phyloP scores from a whole-genome alignment of 2,329 filamentous ascomycete species.

The Geosmithia flava region DNA sequence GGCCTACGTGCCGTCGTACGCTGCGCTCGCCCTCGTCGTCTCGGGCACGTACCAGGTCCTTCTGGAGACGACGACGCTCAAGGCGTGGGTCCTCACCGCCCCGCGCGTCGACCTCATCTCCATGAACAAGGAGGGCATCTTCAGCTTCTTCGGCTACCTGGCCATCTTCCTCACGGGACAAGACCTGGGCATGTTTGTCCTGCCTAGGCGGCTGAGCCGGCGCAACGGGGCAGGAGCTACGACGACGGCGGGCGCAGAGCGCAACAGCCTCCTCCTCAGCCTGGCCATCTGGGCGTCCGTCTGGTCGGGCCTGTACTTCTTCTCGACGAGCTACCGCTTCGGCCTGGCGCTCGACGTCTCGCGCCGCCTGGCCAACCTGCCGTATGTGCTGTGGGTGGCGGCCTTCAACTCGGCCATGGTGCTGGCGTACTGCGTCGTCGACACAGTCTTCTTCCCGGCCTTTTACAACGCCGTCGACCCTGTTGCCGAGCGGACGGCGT shows the following conservation, averaged over 20 bases:
- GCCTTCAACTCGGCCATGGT: conserved; percentile 84
- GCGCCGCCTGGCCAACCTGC: conserved; percentile 79
- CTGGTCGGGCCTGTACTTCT: conserved; percentile 60
- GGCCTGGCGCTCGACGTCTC: conserved; percentile 70
- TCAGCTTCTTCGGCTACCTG: conserved; percentile 86
- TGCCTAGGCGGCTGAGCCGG: conserved; percentile 45
- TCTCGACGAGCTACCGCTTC: conserved; percentile 55
- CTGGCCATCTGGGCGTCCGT: conserved; percentile 51
- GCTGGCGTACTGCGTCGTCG: conserved; percentile 63
- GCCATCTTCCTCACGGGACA: conserved; percentile 90
- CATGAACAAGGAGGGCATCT: conserved; percentile 91
- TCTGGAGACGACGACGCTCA: conserved; percentile 66
- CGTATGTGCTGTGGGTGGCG: conserved; percentile 87
- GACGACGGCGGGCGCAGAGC: conserved; percentile 30
- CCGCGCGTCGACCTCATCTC: conserved; percentile 69
- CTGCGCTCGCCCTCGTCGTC: conserved; percentile 59
- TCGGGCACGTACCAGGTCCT: conserved; percentile 59
- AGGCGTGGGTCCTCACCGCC: conserved; percentile 71
- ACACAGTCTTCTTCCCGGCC: conserved; percentile 65
- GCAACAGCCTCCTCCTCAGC: conserved; percentile 46
- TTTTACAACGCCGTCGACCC: conserved; percentile 46
- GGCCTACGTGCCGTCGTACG: conserved; percentile 61
- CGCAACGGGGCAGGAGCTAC: conserved; percentile 16
- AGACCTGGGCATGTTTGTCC: conserved; percentile 65
- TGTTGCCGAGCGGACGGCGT: conserved; percentile 49